These are phyloP conservation scores for Alternaria tenuissima DNA, from an alignment of 2,329 filamentous ascomycete species.

Conservation along the genomic window DNA sequence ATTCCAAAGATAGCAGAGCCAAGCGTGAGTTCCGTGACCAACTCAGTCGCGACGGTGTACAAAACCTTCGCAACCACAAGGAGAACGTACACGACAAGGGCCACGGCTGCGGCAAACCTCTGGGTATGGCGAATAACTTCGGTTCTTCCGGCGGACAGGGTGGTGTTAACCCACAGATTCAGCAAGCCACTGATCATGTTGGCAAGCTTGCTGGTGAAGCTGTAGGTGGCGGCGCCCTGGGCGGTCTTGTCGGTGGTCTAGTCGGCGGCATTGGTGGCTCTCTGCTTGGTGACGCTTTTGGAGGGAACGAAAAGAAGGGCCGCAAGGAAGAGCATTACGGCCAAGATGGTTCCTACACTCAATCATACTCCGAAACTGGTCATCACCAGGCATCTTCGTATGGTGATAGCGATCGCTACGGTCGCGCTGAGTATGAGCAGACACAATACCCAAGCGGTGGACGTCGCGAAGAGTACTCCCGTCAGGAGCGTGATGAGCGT, in stretches of 20 bases:
- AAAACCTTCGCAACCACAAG: slow-evolving; percentile 83
- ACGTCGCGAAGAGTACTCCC: slow-evolving; percentile 66
- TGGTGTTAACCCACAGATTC: slow-evolving; percentile 52
- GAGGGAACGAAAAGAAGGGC: slow-evolving; percentile 61
- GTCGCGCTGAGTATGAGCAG: slow-evolving; percentile 67
- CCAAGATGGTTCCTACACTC: slow-evolving; percentile 68
- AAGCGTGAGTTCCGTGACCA: slow-evolving; percentile 75
- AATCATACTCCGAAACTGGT: slow-evolving; percentile 69
- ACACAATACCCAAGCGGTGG: slow-evolving; percentile 67
- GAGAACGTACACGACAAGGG: slow-evolving; percentile 83
- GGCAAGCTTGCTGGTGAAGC: slow-evolving; percentile 66
- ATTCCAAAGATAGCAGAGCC: slow-evolving; percentile 67
- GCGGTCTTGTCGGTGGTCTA: slow-evolving; percentile 74
- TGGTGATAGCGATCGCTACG: slow-evolving; percentile 61
- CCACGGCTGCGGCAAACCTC: slow-evolving; percentile 82
- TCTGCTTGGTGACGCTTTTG: slow-evolving; percentile 69
- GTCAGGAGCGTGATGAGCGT: slow-evolving; percentile 64
- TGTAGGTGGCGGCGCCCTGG: slow-evolving; percentile 70
- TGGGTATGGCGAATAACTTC: slow-evolving; percentile 75
- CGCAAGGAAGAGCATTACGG: slow-evolving; percentile 63
- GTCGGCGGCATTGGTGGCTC: slow-evolving; percentile 67
- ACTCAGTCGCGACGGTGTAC: slow-evolving; percentile 79
- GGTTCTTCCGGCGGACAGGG: slow-evolving; percentile 51
- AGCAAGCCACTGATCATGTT: slow-evolving; percentile 50
- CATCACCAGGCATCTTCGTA: slow-evolving; percentile 53